phyloP scores from a whole-genome alignment of 2,329 filamentous ascomycete species.

The Botrytis porri region DNA sequence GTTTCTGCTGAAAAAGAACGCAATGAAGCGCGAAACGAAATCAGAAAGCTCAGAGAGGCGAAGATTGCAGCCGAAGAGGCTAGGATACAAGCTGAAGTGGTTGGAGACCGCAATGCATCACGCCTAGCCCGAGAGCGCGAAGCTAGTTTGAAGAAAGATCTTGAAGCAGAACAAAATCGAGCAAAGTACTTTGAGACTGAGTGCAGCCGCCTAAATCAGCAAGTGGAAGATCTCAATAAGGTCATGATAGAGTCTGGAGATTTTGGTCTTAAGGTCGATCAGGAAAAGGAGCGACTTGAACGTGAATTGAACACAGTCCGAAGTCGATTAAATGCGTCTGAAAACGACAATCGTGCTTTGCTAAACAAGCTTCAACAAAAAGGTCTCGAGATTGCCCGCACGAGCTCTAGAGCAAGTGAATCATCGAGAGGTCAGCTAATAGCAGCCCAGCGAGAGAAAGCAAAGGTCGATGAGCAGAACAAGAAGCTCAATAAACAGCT shows the following conservation, averaged over 20 bases:
- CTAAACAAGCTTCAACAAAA: slow-evolving; percentile 98
- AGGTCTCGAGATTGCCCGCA: slow-evolving; percentile 90
- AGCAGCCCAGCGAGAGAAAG: slow-evolving; percentile 78
- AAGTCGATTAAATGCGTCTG: slow-evolving; percentile 82
- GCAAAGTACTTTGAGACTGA: slow-evolving; percentile 78
- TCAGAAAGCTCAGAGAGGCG: slow-evolving; percentile 76
- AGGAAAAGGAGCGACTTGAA: slow-evolving; percentile 90
- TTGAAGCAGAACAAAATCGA: slow-evolving; percentile 74
- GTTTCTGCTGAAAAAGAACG: slow-evolving; percentile 79
- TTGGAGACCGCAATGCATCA: slow-evolving; percentile 76
- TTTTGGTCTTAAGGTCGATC: slow-evolving; percentile 85
- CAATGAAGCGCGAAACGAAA: slow-evolving; percentile 83
- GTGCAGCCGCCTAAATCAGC: slow-evolving; percentile 68
- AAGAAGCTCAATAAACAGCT: slow-evolving; percentile 78
- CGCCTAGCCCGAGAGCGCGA: slow-evolving; percentile 78
- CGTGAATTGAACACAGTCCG: slow-evolving; percentile 88
- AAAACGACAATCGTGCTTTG: slow-evolving; percentile 93
- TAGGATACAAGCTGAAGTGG: slow-evolving; percentile 75
- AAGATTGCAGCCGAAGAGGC: slow-evolving; percentile 85
- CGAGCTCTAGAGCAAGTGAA: slow-evolving; percentile 80
- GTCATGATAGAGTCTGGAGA: slow-evolving; percentile 85
- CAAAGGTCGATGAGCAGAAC: slow-evolving; percentile 78
- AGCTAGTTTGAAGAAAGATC: slow-evolving; percentile 70
- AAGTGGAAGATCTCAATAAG: slow-evolving; percentile 83
- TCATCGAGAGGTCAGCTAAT: slow-evolving; percentile 74